Conservation (phyloP, 2,329 filamentous ascomycete species). For the Phaeomoniella chlamydospora region DNA sequence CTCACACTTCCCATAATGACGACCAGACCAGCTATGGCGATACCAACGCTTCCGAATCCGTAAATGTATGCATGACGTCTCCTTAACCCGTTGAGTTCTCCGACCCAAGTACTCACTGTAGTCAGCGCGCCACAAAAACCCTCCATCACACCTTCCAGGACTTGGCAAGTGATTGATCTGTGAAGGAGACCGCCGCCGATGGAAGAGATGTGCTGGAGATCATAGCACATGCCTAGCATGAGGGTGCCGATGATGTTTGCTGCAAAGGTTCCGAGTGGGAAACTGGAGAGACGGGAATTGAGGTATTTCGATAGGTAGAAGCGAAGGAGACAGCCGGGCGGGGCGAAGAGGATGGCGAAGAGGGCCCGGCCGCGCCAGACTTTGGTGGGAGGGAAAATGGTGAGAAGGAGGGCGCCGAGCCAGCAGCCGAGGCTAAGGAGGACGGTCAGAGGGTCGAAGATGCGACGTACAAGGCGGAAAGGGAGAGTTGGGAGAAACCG, state of each 20-base stretch:
- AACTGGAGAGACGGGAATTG: constrained; percentile 48
- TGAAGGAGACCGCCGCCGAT: constrained; percentile 67
- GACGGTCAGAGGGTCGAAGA: constrained; percentile 47
- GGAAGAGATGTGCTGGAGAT: constrained; percentile 57
- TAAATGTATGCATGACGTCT: constrained; percentile 52
- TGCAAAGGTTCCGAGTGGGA: constrained; percentile 69
- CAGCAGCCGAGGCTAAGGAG: constrained; percentile 55
- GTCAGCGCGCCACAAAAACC: constrained; percentile 52
- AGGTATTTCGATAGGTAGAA: constrained; percentile 56
- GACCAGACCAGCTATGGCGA: constrained; percentile 45
- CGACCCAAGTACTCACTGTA: constrained; percentile 50
- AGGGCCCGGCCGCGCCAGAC: constrained; percentile 58
- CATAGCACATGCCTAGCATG: constrained; percentile 59
- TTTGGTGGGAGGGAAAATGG: constrained; percentile 47
- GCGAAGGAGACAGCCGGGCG: constrained; percentile 55
- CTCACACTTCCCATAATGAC: constrained; percentile 60
- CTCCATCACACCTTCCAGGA: constrained; percentile 47
- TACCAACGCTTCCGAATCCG: constrained; percentile 44
- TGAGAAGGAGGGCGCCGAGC: constrained; percentile 57
- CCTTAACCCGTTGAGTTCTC: constrained; percentile 37
- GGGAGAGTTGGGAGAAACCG: constrained; percentile 44
- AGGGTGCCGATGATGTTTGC: constrained; percentile 64
- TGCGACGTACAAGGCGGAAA: constrained; percentile 34
- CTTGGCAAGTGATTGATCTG: constrained; percentile 50
- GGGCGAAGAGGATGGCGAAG: constrained; percentile 66